Base-by-base conservation (phyloP, 2,329 filamentous ascomycete genomes). In the Fusarium algeriense region DNA sequence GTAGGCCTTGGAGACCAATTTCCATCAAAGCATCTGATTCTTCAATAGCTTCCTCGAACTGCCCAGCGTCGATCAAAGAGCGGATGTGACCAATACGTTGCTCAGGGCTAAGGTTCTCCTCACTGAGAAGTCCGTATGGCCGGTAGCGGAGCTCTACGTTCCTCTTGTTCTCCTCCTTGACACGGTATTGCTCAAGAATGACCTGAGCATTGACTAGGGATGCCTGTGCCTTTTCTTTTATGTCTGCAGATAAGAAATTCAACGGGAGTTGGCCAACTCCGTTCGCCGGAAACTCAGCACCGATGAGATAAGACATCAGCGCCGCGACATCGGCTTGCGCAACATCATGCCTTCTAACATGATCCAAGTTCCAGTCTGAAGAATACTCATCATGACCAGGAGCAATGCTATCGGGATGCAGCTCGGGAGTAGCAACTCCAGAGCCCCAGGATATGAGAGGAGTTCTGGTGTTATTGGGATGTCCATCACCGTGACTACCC, bases 401-500 rank as follows among this genome's bases (percentile, higher is more conserved):
- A 7, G 93, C 93, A 69, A 88, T 81, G 6, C 80, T 79, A 3
- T 85, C 86, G 5, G 84, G 78, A 35, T 85, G 84, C 5, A 89
- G 82, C 52, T 90, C 83, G 2, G 96, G 96, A 70, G 88, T 87
- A 6, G 94, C 94, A 41, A 98, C 89, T 12, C 96, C 96, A 58
- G 96, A 94, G 14, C 96, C 96, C 96, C 96, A 99, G 5, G 88
- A 91, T 73, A 99, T 93, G 35, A 99, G 84, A 2, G 96, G 96
- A 1, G 96, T 99, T 54, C 96, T 89, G 6, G 96, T 99, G 77
- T 98, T 99, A 80, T 99, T 93, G 1, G 96, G 96, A 81, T 99
- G 95, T 11, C 96, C 96, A 80, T 99, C 96, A 40, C 97, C 97
- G 80, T 99, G 97, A 75, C 95, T 98, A n/a, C 97, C 96, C 91